Base-by-base conservation (phyloP, 495 filamentous ascomycete species). In the Lasiosphaeria hispida region DNA sequence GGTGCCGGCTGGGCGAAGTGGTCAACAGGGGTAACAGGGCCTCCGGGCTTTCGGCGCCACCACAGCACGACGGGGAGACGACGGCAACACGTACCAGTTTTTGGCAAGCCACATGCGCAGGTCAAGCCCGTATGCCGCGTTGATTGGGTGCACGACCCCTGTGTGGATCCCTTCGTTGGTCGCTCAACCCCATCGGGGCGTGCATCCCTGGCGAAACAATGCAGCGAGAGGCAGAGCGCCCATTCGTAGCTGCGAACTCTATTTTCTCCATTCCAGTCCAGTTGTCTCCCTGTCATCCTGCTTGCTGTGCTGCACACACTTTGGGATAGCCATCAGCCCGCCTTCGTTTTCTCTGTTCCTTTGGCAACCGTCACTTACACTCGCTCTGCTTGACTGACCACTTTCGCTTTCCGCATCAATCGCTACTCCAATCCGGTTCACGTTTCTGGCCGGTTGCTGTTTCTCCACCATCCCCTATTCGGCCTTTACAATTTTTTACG, bases 21-120 rank as follows among this genome's bases (percentile, higher is more conserved):
- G 53, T 15, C 41, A 42, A 54, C 37, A 18, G 34, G 51, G 39
- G 53, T 40, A 48, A 38, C 53, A 42, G 41, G 41, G 41, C 47
- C 41, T 55, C 34, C 53, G 53, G 50, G 51, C 34, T 41, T 10
- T 39, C 37, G 33, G 53, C 53, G 53, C 53, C 53, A 55, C 42
- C 41, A n/a, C 43, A 47, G 17, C n/a, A 19, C 43, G 17, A 47
- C 11, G 23, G 23, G 23, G 23, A 30, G 23, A 30, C 23, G 23
- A 30, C 23, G 23, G 23, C 23, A 30, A 30, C 23, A 2, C 23
- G 23, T 5, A 2, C 17, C n/a, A 14, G 17, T 47, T 38, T 37
- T 55, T 55, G 15, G 10, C 14, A 33, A 38, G 41, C 53, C 41
- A 41, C 34, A n/a, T 39, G 14, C 15, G 53, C 33, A 55, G 52